These are phyloP conservation scores for Ustilago esculenta DNA, from an alignment of 1,284 basidiomycete genomes.

Conservation along the genomic window DNA sequence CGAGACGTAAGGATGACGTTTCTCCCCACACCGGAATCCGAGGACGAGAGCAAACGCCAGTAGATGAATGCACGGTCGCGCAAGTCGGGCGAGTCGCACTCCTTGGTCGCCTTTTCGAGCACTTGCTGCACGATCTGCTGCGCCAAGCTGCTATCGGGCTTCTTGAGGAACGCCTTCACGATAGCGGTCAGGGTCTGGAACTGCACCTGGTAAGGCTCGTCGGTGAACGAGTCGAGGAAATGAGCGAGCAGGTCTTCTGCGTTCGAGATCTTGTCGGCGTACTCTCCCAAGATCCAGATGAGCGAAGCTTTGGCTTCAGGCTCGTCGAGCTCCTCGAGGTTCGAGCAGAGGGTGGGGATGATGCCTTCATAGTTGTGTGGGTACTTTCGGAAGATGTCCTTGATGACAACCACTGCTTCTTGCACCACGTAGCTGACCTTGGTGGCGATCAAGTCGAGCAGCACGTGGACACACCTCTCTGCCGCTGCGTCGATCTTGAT, in stretches of 20 bases:
- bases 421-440: constrained; percentile 97
- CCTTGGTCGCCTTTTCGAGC: constrained; percentile 91
- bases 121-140: constrained; percentile 89
- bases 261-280: constrained; percentile 95
- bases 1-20: constrained; percentile 88
- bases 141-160: constrained; percentile 80
- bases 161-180: constrained; percentile 94
- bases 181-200: constrained; percentile 93
- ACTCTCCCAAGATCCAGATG: constrained; percentile 99
- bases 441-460: constrained; percentile 89
- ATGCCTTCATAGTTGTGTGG: constrained; percentile 97
- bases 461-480: constrained; percentile 91
- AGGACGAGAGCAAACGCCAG: constrained; percentile 85
- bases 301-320: constrained; percentile 97
- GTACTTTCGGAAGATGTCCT: constrained; percentile 98
- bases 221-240: constrained; percentile 90
- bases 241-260: constrained; percentile 88
- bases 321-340: constrained; percentile 94
- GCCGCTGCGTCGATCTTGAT: constrained; percentile 93
- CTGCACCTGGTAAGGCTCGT: constrained; percentile 95
- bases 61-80: constrained; percentile 95
- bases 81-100: constrained; percentile 97
- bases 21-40: constrained; percentile 90
- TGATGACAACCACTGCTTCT: constrained; percentile 98
- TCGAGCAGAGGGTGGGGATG: constrained; percentile 92